These are phyloP conservation scores for Avena sativa DNA, from an alignment of 176 grass and related monocot genomes.

Conservation along the genomic window DNA sequence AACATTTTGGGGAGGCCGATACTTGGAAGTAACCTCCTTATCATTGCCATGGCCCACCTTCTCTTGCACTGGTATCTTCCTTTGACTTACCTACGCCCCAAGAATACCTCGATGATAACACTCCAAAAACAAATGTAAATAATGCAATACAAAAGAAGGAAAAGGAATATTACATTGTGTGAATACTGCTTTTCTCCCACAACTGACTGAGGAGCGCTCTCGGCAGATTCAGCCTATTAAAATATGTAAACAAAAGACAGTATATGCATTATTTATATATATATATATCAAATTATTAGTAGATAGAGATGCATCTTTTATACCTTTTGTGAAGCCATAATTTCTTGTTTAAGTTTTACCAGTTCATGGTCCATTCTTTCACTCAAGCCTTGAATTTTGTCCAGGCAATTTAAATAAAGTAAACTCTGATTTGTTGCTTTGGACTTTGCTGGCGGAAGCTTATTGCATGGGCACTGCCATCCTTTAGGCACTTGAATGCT, in stretches of 20 bases:
- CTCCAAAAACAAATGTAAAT: neutral
- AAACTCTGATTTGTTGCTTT: neutral
- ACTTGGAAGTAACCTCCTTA: slow-evolving; percentile 42
- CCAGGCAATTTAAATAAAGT: too few relatives aligned
- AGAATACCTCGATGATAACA: neutral
- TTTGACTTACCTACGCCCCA: slow-evolving; percentile 12
- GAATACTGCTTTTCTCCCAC: slow-evolving; percentile 31
- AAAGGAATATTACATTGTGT: slow-evolving; percentile 12
- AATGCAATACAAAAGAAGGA: slow-evolving; percentile 5
- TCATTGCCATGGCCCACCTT: neutral
- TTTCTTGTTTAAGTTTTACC: neutral
- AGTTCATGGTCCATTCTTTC: neutral
- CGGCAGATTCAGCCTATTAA: slow-evolving; percentile 22
- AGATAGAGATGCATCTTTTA: neutral
- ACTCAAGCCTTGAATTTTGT: neutral
- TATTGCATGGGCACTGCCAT: neutral
- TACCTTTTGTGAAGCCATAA: neutral
- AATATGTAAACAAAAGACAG: neutral
- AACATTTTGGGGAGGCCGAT: neutral
- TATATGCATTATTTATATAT: neutral
- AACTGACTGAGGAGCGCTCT: neutral
- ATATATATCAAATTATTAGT: neutral
- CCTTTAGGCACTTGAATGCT: slow-evolving; percentile 12
- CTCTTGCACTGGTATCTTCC: neutral
- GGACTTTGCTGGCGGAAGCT: slow-evolving; percentile 10